Percentiles rank a stretch among this genome's conserved stretches.
Conservation (phyloP, 306 rosid species). For the Fragaria ananassa region DNA sequence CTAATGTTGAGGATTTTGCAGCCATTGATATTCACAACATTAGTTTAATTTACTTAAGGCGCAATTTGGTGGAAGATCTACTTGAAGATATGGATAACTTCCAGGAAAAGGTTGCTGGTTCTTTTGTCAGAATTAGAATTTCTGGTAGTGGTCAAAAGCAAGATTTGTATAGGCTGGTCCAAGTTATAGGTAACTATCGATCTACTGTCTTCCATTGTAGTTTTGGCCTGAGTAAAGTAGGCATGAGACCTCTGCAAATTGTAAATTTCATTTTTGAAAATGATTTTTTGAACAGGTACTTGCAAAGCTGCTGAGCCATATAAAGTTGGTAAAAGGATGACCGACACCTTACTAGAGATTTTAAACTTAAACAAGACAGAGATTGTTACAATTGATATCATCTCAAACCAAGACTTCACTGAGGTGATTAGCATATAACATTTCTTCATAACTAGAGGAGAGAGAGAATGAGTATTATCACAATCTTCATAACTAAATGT, state of each 20-base stretch:
- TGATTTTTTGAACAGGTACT: slow-evolving; percentile 67
- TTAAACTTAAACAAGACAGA: slow-evolving; percentile 97
- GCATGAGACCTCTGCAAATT: slow-evolving; percentile 10
- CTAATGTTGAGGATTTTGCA: slow-evolving; percentile 89
- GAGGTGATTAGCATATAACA: slow-evolving; percentile 62
- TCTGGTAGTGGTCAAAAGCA: slow-evolving; percentile 97
- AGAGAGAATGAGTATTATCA: not conserved
- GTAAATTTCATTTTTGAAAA: slow-evolving; percentile 16
- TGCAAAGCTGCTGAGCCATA: slow-evolving; percentile 91
- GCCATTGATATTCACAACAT: slow-evolving; percentile 93
- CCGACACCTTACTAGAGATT: slow-evolving; percentile 77
- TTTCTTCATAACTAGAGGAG: not conserved
- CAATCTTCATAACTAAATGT: not conserved
- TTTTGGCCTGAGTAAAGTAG: slow-evolving; percentile 14
- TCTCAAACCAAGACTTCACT: slow-evolving; percentile 98
- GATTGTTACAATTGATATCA: slow-evolving; percentile 81
- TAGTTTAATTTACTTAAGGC: slow-evolving; percentile 82
- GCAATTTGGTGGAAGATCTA: slow-evolving; percentile 87
- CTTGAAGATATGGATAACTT: slow-evolving; percentile 76
- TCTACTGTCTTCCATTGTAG: slow-evolving; percentile 17
- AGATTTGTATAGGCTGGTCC: slow-evolving; percentile 98
- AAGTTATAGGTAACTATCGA: slow-evolving; percentile 73
- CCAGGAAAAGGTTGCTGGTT: slow-evolving; percentile 71
- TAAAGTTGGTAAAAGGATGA: slow-evolving; percentile 95
- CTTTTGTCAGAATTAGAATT: slow-evolving; percentile 96